phyloP scores from a whole-genome alignment of 2,329 filamentous ascomycete genomes.

The Monilinia laxa region DNA sequence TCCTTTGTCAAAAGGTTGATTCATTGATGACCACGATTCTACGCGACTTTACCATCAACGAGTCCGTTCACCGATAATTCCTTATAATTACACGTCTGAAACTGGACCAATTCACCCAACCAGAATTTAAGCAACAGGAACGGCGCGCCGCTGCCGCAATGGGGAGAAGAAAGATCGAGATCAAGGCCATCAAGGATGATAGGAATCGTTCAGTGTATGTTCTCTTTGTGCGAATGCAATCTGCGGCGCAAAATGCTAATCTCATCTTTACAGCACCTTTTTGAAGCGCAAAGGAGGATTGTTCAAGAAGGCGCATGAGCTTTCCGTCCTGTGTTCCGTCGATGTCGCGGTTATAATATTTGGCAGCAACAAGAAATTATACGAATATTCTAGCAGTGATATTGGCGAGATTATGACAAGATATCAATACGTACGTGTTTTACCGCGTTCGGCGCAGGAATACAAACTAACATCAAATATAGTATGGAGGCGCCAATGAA shows the following conservation, averaged over 20 bases:
- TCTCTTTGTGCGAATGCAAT: conserved; percentile 18
- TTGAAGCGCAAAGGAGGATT: conserved; percentile 97
- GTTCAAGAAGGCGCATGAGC: conserved; percentile 99
- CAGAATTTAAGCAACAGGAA: conserved; percentile 34
- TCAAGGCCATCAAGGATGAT: conserved; percentile 99
- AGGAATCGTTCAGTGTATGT: conserved; percentile 91
- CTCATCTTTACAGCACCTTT: conserved; percentile 68
- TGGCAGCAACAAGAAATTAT: conserved; percentile 97
- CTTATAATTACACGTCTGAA: conserved; percentile 24
- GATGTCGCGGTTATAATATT: conserved; percentile 99
- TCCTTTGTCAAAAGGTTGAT: conserved; percentile 9
- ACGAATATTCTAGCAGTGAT: conserved; percentile 93
- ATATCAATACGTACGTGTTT: conserved; percentile 79
- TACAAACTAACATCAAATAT: conserved; percentile 32
- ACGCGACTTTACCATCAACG: conserved; percentile 14
- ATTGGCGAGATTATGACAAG: conserved; percentile 87
- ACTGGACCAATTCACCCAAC: conserved; percentile 38
- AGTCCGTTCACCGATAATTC: not conserved
- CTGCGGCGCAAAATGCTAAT: conserved; percentile 17
- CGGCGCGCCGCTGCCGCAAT: conserved; percentile 53
- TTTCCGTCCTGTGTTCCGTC: conserved; percentile 95
- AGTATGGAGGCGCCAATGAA: conserved; percentile 93
- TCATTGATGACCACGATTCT: conserved; percentile 20
- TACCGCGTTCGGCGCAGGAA: conserved; percentile 20
- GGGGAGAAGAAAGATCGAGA: conserved; percentile 99